These are phyloP conservation scores for Rhodotorula graminis DNA, from an alignment of 768 basidiomycete genomes.

Conservation along the genomic window DNA sequence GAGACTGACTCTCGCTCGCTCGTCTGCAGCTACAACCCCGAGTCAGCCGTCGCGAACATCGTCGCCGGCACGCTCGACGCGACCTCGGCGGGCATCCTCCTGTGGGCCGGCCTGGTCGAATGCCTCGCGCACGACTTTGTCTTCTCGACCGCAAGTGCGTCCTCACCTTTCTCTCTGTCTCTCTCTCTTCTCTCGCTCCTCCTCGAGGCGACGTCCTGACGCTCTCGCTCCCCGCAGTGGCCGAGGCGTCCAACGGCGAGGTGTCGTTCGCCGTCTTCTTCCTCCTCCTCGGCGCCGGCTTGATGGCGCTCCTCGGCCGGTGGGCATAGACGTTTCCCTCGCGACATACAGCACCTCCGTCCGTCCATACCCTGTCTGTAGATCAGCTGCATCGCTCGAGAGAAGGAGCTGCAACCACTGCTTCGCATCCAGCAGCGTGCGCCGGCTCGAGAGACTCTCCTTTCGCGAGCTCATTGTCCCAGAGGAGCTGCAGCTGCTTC, in stretches of 20 bases:
- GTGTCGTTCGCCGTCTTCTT: slow-evolving; percentile 46
- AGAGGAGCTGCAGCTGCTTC: too few relatives aligned
- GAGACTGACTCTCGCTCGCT: too few relatives aligned
- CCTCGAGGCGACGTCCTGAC: slow-evolving; percentile 52
- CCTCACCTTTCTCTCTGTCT: too few relatives aligned
- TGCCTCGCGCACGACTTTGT: slow-evolving; percentile 91
- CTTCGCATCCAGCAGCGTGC: too few relatives aligned
- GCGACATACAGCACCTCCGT: too few relatives aligned
- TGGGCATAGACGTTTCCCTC: slow-evolving; percentile 58
- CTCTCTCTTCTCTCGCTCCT: neutral
- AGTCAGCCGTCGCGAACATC: slow-evolving; percentile 66
- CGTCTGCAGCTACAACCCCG: slow-evolving; percentile 78
- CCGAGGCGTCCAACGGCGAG: slow-evolving; percentile 60
- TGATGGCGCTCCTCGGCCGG: slow-evolving; percentile 86
- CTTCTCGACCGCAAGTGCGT: slow-evolving; percentile 55
- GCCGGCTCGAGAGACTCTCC: too few relatives aligned
- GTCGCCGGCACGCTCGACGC: slow-evolving; percentile 82
- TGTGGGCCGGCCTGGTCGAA: slow-evolving; percentile 84
- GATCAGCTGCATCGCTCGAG: too few relatives aligned
- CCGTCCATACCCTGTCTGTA: too few relatives aligned
- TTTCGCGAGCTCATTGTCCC: too few relatives aligned
- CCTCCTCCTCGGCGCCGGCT: slow-evolving; percentile 72
- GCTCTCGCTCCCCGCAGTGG: slow-evolving; percentile 49
- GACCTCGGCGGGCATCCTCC: slow-evolving; percentile 75
- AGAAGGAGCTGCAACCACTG: too few relatives aligned